phyloP scores from a whole-genome alignment of 345 rosid genomes.

The Eucalyptus albens region DNA sequence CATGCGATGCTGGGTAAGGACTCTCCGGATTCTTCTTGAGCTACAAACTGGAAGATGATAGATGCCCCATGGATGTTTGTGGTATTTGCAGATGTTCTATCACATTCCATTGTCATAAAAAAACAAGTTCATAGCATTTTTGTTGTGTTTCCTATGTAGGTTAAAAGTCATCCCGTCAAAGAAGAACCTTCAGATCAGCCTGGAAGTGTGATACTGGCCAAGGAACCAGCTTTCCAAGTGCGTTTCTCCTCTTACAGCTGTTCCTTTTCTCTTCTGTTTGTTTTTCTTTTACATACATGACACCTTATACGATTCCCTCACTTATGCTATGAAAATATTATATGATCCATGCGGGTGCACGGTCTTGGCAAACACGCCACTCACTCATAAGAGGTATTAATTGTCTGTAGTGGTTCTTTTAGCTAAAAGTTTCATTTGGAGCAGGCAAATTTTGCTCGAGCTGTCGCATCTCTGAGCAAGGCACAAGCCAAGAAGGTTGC shows the following conservation, averaged over 20 bases:
- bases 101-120: not conserved
- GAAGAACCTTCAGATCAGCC: slow-evolving; percentile 72
- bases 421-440: not conserved
- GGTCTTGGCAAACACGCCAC: not conserved
- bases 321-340: not conserved
- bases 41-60: not conserved
- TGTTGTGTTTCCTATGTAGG: slow-evolving; percentile 16
- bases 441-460: slow-evolving; percentile 91
- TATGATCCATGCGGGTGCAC: not conserved
- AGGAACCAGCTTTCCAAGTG: slow-evolving; percentile 83
- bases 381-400: not conserved
- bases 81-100: not conserved
- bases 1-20: slow-evolving; percentile 97
- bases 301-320: not conserved
- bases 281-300: not conserved
- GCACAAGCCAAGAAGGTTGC: slow-evolving; percentile 90
- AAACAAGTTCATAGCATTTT: not conserved
- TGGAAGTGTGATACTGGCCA: slow-evolving; percentile 85
- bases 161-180: slow-evolving; percentile 91
- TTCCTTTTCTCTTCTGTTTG: not conserved
- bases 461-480: slow-evolving; percentile 84
- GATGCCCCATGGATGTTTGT: not conserved
- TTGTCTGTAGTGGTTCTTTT: not conserved
- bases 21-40: not conserved
- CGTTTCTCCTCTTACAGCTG: not conserved